Percentiles rank a stretch among this genome's conserved stretches.
Evolutionary conservation across 805 yeast genomes (phyloP).

Genomic region (Wickerhamomyces sydowiorum): DNA sequence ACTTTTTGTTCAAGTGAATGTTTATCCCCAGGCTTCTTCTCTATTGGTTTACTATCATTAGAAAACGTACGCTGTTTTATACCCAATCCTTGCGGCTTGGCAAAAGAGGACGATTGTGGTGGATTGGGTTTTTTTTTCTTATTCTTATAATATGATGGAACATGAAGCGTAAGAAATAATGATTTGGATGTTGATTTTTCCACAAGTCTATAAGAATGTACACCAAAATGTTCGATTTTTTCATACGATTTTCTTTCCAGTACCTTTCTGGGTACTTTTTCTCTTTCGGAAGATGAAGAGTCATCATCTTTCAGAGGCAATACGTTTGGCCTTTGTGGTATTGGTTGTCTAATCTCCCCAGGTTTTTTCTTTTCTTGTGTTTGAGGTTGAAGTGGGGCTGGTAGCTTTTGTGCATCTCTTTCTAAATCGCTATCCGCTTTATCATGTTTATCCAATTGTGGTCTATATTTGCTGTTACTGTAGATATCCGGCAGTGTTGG

Average conservation of each 20-base stretch:
- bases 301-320: not conserved
- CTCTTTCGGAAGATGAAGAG: not conserved
- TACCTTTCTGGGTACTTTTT: constrained; percentile 1
- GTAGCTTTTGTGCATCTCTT: too few relatives aligned
- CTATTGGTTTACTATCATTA: not conserved
- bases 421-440: too few relatives aligned
- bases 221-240: constrained; percentile 6
- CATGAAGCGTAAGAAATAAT: constrained; percentile 8
- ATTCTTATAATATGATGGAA: constrained; percentile 10
- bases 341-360: not conserved
- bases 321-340: not conserved
- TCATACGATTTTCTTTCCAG: constrained; percentile 5
- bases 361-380: not conserved
- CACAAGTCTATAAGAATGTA: constrained; percentile 5
- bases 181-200: not conserved
- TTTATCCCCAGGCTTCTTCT: not conserved
- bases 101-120: too few relatives aligned
- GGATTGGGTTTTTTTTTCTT: not conserved
- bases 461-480: constrained; percentile 1
- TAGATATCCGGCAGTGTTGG: constrained; percentile 16
- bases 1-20: not conserved
- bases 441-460: not conserved
- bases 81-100: not conserved
- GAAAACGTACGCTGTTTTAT: not conserved
- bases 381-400: not conserved